These are phyloP conservation scores for Boletus rubropictus DNA, from an alignment of 768 basidiomycete genomes.

Conservation along the genomic window DNA sequence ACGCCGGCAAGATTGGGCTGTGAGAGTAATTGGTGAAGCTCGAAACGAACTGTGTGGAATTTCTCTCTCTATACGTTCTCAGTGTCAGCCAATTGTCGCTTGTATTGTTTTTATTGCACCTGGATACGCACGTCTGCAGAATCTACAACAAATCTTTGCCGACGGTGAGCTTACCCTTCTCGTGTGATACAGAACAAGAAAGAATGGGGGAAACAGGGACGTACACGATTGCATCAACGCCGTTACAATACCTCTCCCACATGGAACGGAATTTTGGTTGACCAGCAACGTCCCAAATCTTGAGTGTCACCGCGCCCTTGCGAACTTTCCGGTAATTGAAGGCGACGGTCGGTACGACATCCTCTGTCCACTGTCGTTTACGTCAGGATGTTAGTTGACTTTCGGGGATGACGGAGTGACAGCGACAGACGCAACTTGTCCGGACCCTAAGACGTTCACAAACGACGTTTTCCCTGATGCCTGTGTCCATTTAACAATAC, in stretches of 20 bases:
- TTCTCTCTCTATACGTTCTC: constrained; percentile 54
- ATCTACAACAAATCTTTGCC: constrained; percentile 82
- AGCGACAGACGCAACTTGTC: constrained; percentile 42
- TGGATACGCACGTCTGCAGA: constrained; percentile 66
- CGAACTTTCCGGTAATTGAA: constrained; percentile 87
- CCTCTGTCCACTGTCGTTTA: constrained; percentile 75
- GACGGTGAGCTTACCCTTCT: constrained; percentile 11
- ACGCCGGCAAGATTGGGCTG: constrained; percentile 64
- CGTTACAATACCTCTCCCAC: constrained; percentile 93
- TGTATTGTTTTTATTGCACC: background rate
- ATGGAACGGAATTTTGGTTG: constrained; percentile 92
- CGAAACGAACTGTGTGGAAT: constrained; percentile 78
- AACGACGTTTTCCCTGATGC: constrained; percentile 95
- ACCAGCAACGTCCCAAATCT: constrained; percentile 94
- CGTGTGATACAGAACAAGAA: no score
- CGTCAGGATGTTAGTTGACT: background rate
- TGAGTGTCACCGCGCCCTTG: constrained; percentile 86
- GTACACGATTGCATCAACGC: constrained; percentile 88
- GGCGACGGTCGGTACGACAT: constrained; percentile 93
- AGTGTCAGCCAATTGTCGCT: background rate
- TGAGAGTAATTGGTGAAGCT: constrained; percentile 72
- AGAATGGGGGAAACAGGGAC: constrained; percentile 22
- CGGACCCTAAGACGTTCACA: constrained; percentile 86
- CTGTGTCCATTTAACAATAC: constrained; percentile 32
- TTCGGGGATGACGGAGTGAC: background rate